Evolutionary conservation across 805 yeast genomes (phyloP), one percentile per base, ranked within the genome.

Genomic region (Debaryomyces castellii): DNA sequence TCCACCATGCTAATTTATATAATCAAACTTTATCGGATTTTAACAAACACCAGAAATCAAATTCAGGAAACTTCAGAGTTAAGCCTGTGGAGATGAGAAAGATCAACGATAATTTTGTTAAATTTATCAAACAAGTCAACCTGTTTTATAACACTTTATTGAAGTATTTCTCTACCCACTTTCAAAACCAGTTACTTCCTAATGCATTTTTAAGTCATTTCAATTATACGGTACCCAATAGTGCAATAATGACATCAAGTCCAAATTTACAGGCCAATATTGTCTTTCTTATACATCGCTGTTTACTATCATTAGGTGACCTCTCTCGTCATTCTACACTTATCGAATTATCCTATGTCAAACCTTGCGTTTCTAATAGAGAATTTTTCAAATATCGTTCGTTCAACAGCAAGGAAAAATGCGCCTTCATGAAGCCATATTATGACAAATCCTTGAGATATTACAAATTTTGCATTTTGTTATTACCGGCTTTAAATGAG

Each of bases 401-500:
- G 16, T 68, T 74, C 44, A 22, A 41, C 2, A 44, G 37, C 12
- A 48, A 46, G 25, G 59, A 51, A 18, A 73, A 73, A 53, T 67
- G 81, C 1, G 51, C 71, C n/a, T 66, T 71, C 44, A 51, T 60
- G 45, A 50, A 52, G 25, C 64, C 64, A 6, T 45, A 32, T 24
- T 71, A 59, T 44, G 45, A 51, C 3, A 58, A 53, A 39, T 53
- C 74, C 2, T 47, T 69, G 24, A 54, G 51, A 25, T 64, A 57
- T 49, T 81, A 82, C 53, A 72, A 77, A 40, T 60, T 71, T 38
- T 82, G 89, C 16, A 75, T 81, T 25, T 56, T 78, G 22, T 63
- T 85, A 16, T 60, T 84, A 22, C 91, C 92, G 1, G 79, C 88
- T 0, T 70, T 83, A 46, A 87, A 87, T 43, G 90, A 84, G 54